Conservation (phyloP, 768 basidiomycete genomes). For the Tylopilus subfusipes region DNA sequence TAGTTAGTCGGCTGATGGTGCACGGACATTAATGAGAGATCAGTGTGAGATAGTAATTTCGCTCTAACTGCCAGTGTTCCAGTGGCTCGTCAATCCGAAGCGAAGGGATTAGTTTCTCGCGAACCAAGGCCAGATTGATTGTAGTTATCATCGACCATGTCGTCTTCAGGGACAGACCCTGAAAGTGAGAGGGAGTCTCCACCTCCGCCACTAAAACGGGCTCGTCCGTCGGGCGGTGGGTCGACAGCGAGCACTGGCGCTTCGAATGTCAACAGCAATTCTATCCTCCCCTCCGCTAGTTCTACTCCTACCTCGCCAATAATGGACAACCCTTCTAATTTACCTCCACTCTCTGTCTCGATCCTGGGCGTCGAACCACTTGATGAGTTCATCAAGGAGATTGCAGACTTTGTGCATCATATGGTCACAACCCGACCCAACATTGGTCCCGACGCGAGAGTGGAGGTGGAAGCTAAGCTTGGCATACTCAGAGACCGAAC, state of each 20-base stretch:
- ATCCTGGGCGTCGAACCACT: slow-evolving; percentile 88
- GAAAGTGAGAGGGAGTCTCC: slow-evolving; percentile 25
- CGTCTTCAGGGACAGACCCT: slow-evolving; percentile 28
- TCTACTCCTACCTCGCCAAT: slow-evolving; percentile 13
- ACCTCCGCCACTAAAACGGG: slow-evolving; percentile 37
- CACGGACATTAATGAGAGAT: slow-evolving; percentile 45
- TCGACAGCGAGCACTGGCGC: slow-evolving; percentile 22
- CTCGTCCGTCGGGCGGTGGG: slow-evolving; percentile 31
- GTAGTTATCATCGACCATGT: slow-evolving; percentile 20
- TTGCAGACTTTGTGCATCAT: slow-evolving; percentile 85
- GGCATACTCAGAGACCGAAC: slow-evolving; percentile 64
- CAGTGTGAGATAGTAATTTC: not conserved
- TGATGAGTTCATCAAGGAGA: slow-evolving; percentile 89
- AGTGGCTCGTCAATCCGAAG: not conserved
- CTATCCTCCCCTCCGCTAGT: slow-evolving; percentile 7
- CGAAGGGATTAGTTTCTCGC: not conserved
- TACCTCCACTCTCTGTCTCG: slow-evolving; percentile 70
- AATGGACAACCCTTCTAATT: slow-evolving; percentile 27
- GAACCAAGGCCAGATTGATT: not conserved
- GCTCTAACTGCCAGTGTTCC: not conserved
- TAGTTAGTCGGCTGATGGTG: slow-evolving; percentile 56
- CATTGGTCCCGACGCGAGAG: slow-evolving; percentile 42
- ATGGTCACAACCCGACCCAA: slow-evolving; percentile 58
- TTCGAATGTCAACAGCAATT: slow-evolving; percentile 21
- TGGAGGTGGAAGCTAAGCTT: slow-evolving; percentile 92